A percentile compares a stretch with the other conserved stretches of the same genome.
These are phyloP conservation scores for Mucor racemosus DNA, from an alignment of 371 early-diverging fungal species.

Conservation along the genomic window DNA sequence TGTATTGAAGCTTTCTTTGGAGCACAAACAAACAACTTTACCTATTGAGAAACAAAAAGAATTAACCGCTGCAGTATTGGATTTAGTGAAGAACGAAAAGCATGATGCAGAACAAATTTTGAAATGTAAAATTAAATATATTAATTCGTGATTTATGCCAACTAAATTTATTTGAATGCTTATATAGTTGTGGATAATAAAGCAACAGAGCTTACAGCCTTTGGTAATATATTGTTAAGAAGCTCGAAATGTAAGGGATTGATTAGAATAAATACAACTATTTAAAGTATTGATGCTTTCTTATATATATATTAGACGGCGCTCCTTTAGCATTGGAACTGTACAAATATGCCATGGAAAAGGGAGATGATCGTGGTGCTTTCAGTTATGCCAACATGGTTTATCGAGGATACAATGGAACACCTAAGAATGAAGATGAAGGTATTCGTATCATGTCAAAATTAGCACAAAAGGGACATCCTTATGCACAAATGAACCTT, in stretches of 20 bases:
- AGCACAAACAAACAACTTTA: conserved; percentile 29
- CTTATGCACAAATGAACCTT: conserved; percentile 54
- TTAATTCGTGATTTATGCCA: background rate
- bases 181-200: conserved; percentile 26
- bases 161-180: background rate
- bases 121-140: conserved; percentile 20
- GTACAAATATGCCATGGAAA: conserved; percentile 47
- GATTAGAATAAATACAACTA: background rate
- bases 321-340: conserved; percentile 43
- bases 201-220: conserved; percentile 21
- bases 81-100: conserved; percentile 19
- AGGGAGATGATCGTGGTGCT: conserved; percentile 51
- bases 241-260: conserved; percentile 30
- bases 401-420: conserved; percentile 43
- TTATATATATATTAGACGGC: conserved; percentile 16
- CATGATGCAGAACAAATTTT: conserved; percentile 14
- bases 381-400: conserved; percentile 58
- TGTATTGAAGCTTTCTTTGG: conserved; percentile 25
- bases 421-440: conserved; percentile 38
- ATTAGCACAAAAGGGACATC: conserved; percentile 53
- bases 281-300: background rate
- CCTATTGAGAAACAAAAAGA: conserved; percentile 37
- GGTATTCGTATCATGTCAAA: conserved; percentile 43
- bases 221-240: conserved; percentile 29
- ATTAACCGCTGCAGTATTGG: conserved; percentile 20